Base-by-base conservation (phyloP, 2,329 filamentous ascomycete genomes). In the Neonectria ditissima region DNA sequence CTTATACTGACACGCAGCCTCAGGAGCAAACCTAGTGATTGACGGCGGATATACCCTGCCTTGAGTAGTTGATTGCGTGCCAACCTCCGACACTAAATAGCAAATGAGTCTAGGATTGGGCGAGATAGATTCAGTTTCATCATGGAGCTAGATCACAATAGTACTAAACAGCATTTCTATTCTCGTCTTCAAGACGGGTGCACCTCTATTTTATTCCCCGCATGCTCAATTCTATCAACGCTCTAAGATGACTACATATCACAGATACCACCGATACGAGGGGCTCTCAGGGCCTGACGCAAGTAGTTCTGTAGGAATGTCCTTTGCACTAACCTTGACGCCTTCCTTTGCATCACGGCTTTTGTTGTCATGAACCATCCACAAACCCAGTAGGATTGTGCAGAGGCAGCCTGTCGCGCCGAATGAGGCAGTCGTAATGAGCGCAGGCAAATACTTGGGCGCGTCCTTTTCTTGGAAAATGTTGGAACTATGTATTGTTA, bases 21-120 rank as follows among this genome's bases (percentile, higher is more conserved):
- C 34, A 71, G 70, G 69, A 18, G 69, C 70, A 24, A 73, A 74
- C 54, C 44, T 73, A 45, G 67, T 74, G 1, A 68, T 74, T 44
- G 72, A 74, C 61, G 71, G 72, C 18, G 72, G 69, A 14, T 71
- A 71, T 51, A 74, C 71, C 10, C 55, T 71, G 8, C 68, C 71
- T 54, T 73, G 50, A 64, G 9, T 14, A 16, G 32, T 6, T 73
- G 50, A 64, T 16, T 37, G 32, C 14, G 54, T 47, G 22, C 20
- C 22, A 7, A 14, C 5, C 32, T 37, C 6, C 14, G 2, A 13
- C 14, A 8, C 13, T 37, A 37, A 16, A 37, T 37, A 16, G 32
- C n/a, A n/a, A n/a, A n/a, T n/a, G n/a, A n/a, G n/a, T n/a, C n/a
- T n/a, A n/a, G n/a, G n/a, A n/a, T n/a, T n/a, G n/a, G n/a, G n/a